Evolutionary conservation across 164 flowering plant genomes (phyloP).

Genomic region (Cinnamomum chago): DNA sequence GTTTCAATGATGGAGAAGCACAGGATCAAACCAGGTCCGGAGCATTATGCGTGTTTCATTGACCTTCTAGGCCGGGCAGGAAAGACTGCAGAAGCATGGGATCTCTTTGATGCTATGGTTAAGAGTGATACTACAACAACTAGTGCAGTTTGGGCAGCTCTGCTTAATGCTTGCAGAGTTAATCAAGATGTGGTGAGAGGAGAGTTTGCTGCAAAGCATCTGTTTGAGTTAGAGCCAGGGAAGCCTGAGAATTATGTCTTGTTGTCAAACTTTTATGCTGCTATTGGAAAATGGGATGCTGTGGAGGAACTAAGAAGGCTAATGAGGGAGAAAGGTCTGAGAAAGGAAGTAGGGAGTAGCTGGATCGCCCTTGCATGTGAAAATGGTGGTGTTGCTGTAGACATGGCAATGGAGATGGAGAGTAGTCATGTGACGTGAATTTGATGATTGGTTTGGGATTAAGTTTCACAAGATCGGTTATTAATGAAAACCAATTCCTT

Average conservation of each 20-base stretch:
- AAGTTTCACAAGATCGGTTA: no score
- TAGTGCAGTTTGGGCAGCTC: slow-evolving; percentile 38
- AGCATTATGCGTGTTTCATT: slow-evolving; percentile 53
- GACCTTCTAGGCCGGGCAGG: slow-evolving; percentile 51
- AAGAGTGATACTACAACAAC: slow-evolving; percentile 18
- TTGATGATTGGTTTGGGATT: background rate
- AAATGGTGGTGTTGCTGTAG: background rate
- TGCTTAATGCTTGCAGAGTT: slow-evolving; percentile 44
- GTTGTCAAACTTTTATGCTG: slow-evolving; percentile 54
- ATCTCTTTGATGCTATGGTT: slow-evolving; percentile 29
- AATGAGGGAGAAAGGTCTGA: slow-evolving; percentile 35
- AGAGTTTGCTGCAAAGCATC: slow-evolving; percentile 40
- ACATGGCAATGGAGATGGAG: background rate
- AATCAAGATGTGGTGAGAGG: slow-evolving; percentile 39
- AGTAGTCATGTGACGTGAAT: background rate
- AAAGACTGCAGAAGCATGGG: slow-evolving; percentile 42
- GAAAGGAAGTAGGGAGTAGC: slow-evolving; percentile 48
- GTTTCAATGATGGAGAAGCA: slow-evolving; percentile 25
- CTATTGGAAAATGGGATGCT: slow-evolving; percentile 47
- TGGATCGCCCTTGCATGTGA: slow-evolving; percentile 18
- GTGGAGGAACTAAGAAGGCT: slow-evolving; percentile 35
- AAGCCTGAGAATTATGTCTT: slow-evolving; percentile 40
- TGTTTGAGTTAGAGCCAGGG: slow-evolving; percentile 41
- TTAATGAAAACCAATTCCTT: no score
- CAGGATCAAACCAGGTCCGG: slow-evolving; percentile 34